phyloP scores from a whole-genome alignment of 1,139 yeast genomes.

The Hansenula anomala region DNA sequence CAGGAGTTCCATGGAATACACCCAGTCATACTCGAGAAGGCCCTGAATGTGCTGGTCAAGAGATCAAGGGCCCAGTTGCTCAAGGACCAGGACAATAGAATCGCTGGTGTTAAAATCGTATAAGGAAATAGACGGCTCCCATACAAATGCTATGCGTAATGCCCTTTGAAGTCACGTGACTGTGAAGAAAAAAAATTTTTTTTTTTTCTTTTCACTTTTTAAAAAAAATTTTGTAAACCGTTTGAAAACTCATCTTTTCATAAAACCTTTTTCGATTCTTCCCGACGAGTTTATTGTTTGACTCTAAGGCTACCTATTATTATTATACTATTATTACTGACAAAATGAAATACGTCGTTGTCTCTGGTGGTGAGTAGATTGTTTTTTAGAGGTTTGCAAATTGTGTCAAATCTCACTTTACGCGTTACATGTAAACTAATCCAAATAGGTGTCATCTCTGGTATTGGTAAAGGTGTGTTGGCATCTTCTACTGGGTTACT shows the following conservation, averaged over 20 bases:
- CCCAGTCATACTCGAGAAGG: slow-evolving; percentile 46
- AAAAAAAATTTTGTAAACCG: too few relatives aligned
- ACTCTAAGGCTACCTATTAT: background rate
- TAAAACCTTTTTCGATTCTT: background rate
- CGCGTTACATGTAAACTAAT: slow-evolving; percentile 1
- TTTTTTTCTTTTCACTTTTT: background rate
- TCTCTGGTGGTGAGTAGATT: slow-evolving; percentile 72
- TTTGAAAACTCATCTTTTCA: background rate
- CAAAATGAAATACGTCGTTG: slow-evolving; percentile 95
- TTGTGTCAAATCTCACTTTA: background rate
- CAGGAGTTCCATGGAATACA: slow-evolving; percentile 65
- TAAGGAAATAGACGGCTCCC: too few relatives aligned
- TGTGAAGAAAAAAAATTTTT: too few relatives aligned
- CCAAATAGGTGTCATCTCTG: slow-evolving; percentile 74
- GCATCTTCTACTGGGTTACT: slow-evolving; percentile 94
- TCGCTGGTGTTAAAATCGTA: slow-evolving; percentile 65
- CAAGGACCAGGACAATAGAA: slow-evolving; percentile 49
- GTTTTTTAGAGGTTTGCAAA: too few relatives aligned
- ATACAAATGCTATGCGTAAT: too few relatives aligned
- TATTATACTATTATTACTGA: background rate
- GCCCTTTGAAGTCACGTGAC: too few relatives aligned
- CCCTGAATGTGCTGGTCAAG: slow-evolving; percentile 55
- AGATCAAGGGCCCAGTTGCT: slow-evolving; percentile 65
- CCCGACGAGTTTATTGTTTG: slow-evolving; percentile 2
- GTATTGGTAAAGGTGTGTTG: slow-evolving; percentile 97